Percentiles rank a stretch among this genome's conserved stretches.
Evolutionary conservation across 371 early-diverging fungal species (phyloP).

Genomic region (Mortierella sp.): DNA sequence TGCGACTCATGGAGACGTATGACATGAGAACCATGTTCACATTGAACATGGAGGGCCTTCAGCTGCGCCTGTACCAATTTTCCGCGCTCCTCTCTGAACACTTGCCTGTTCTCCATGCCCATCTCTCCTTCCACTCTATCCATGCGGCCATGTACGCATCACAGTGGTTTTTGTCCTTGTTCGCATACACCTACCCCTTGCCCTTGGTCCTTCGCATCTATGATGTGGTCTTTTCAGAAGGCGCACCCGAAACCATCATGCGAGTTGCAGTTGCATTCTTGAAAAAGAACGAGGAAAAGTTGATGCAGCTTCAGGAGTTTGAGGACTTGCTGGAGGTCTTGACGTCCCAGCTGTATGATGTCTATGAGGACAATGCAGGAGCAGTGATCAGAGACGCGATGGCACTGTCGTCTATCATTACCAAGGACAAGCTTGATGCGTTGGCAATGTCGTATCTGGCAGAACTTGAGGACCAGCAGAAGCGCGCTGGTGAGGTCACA

Average conservation of each 20-base stretch:
- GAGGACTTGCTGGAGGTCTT: conserved; percentile 86
- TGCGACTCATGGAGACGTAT: conserved; percentile 89
- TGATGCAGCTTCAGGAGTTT: conserved; percentile 82
- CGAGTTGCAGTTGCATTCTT: conserved; percentile 89
- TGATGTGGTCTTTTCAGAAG: conserved; percentile 90
- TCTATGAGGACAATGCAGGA: conserved; percentile 71
- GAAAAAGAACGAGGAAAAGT: conserved; percentile 72
- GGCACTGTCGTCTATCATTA: conserved; percentile 72
- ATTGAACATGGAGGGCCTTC: conserved; percentile 87
- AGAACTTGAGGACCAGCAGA: conserved; percentile 71
- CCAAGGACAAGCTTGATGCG: conserved; percentile 74
- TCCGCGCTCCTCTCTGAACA: conserved; percentile 80
- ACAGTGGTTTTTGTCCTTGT: conserved; percentile 95
- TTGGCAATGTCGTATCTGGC: conserved; percentile 75
- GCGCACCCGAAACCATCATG: conserved; percentile 87
- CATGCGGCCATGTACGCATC: conserved; percentile 91
- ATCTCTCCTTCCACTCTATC: conserved; percentile 79
- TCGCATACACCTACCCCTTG: conserved; percentile 94
- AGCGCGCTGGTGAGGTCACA: conserved; percentile 69
- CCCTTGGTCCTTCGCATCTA: conserved; percentile 89
- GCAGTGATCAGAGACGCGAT: conserved; percentile 84
- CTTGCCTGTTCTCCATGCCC: conserved; percentile 79
- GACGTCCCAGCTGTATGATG: conserved; percentile 81
- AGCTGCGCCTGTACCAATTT: conserved; percentile 86
- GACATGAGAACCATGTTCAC: conserved; percentile 87